A percentile compares a stretch with the other conserved stretches of the same genome.
Evolutionary conservation across 2,329 filamentous ascomycete genomes (phyloP).

Genomic region (Kalmusia sp.): DNA sequence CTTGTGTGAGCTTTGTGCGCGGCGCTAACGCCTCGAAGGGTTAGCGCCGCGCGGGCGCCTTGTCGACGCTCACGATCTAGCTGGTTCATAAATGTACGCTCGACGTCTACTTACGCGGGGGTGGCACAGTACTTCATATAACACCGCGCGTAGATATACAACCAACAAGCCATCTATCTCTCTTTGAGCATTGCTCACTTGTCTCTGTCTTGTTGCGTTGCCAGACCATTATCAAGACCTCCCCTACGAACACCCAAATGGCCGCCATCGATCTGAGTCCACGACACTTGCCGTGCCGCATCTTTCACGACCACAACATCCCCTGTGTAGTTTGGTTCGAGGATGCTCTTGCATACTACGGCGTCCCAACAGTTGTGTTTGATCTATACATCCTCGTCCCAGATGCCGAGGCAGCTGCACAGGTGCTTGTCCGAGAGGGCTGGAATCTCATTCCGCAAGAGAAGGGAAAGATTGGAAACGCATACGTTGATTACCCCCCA

Average conservation of each 20-base stretch:
- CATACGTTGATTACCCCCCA: slow-evolving; percentile 4
- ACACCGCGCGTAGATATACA: too few species aligned
- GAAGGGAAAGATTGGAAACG: slow-evolving; percentile 11
- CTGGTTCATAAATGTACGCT: too few species aligned
- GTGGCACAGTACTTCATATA: too few species aligned
- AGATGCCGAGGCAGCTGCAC: slow-evolving; percentile 9
- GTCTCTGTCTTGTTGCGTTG: slow-evolving; percentile 1
- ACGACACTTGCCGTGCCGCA: background rate
- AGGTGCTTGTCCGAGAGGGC: slow-evolving; percentile 6
- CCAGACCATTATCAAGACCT: background rate
- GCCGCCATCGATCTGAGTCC: background rate
- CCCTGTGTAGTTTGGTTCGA: slow-evolving; percentile 16
- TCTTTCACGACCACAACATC: slow-evolving; percentile 6
- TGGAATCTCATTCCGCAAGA: slow-evolving; percentile 12
- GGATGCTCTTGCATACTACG: slow-evolving; percentile 14
- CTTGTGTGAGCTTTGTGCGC: too few species aligned
- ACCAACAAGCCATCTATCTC: background rate
- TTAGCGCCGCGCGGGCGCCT: too few species aligned
- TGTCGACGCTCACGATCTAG: too few species aligned
- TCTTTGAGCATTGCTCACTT: background rate
- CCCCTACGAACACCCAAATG: background rate
- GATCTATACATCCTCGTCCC: slow-evolving; percentile 11
- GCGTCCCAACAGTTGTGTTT: slow-evolving; percentile 13
- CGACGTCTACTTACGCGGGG: too few species aligned
- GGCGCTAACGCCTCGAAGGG: too few species aligned